Evolutionary conservation across 352 stramenopile genomes (phyloP).

Genomic region (Globisporangium viniferum): DNA sequence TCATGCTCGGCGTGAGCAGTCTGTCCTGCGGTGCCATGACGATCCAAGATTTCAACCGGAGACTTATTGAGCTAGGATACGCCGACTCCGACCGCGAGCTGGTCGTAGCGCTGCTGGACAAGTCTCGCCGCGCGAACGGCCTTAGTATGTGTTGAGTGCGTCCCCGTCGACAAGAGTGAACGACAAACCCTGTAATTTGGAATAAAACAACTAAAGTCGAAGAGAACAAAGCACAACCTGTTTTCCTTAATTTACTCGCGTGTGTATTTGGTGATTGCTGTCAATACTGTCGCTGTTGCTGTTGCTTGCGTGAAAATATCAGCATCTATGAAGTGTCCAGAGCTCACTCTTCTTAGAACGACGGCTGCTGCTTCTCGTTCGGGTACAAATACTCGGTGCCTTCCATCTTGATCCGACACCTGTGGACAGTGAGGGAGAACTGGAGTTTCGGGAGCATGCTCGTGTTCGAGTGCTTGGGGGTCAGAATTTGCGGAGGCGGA

Average conservation of each 20-base stretch:
- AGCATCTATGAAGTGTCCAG: neutral
- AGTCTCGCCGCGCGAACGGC: constrained; percentile 26
- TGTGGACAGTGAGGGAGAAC: constrained; percentile 77
- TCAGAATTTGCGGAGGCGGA: constrained; percentile 28
- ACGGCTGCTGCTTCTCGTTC: constrained; percentile 13
- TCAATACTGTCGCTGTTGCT: neutral
- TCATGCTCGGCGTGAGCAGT: constrained; percentile 81
- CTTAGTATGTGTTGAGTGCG: constrained; percentile 4
- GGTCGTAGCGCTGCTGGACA: constrained; percentile 57
- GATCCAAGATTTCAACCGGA: constrained; percentile 48
- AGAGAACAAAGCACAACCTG: neutral
- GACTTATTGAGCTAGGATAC: constrained; percentile 63
- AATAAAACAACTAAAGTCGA: constrained; percentile 12
- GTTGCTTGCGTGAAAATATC: neutral
- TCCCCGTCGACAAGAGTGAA: neutral
- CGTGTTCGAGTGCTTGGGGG: constrained; percentile 43
- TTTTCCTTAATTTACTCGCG: constrained; percentile 8
- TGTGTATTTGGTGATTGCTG: neutral
- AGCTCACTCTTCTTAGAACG: neutral
- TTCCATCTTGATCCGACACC: constrained; percentile 79
- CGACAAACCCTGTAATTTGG: constrained; percentile 17
- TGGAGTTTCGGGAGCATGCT: constrained; percentile 72
- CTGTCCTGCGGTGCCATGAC: constrained; percentile 63
- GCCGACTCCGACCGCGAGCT: constrained; percentile 47
- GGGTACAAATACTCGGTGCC: constrained; percentile 68